Conservation (phyloP, 495 filamentous ascomycete genomes). For the Aspergillus homomorphus region DNA sequence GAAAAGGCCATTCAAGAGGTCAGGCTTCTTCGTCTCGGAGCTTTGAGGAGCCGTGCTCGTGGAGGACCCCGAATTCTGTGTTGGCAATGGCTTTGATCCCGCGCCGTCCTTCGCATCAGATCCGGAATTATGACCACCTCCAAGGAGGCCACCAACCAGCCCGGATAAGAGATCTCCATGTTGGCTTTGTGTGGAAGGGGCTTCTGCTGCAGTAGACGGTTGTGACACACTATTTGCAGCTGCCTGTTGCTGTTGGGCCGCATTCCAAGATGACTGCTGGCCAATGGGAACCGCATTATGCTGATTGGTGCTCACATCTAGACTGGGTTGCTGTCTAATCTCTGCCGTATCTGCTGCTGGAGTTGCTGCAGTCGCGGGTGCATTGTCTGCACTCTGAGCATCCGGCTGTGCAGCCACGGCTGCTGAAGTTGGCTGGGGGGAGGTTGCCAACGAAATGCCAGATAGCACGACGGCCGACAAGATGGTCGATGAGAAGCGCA, state of each 20-base stretch:
- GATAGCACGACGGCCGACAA: slow-evolving; percentile 33
- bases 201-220: background rate
- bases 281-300: slow-evolving; percentile 7
- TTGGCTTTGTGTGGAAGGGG: slow-evolving; percentile 4
- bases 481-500: slow-evolving; percentile 33
- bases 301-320: slow-evolving; percentile 4
- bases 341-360: slow-evolving; percentile 6
- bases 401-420: slow-evolving; percentile 11
- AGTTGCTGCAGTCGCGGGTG: slow-evolving; percentile 7
- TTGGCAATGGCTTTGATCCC: background rate
- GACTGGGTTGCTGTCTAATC: slow-evolving; percentile 9
- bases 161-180: background rate
- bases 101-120: background rate
- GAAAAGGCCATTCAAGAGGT: slow-evolving; percentile 36
- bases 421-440: slow-evolving; percentile 21
- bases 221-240: background rate
- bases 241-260: slow-evolving; percentile 5
- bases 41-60: slow-evolving; percentile 16
- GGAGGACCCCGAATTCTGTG: slow-evolving; percentile 2
- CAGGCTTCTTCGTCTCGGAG: slow-evolving; percentile 35
- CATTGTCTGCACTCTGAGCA: background rate
- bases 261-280: background rate
- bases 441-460: slow-evolving; percentile 27
- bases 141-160: slow-evolving; percentile 3
- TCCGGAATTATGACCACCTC: background rate